A percentile compares a stretch with the other conserved stretches of the same genome.
These are phyloP conservation scores for Ceratobasidium sp. DNA, from an alignment of 1,284 basidiomycete species.

Conservation along the genomic window DNA sequence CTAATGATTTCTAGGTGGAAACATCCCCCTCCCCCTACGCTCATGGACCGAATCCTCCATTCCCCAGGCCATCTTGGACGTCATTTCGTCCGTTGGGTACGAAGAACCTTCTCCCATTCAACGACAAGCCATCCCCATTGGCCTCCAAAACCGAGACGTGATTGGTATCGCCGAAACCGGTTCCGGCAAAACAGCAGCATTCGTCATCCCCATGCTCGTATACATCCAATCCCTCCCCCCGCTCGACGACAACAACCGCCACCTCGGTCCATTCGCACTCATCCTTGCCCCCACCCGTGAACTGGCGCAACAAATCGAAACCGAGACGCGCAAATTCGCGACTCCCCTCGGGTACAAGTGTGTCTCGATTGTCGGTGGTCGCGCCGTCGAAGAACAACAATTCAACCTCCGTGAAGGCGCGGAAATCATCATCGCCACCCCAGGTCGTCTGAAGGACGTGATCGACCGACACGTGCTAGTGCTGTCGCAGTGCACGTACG, in stretches of 20 bases:
- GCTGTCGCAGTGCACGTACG: constrained; percentile 93
- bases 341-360: constrained; percentile 85
- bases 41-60: constrained; percentile 91
- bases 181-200: constrained; percentile 99
- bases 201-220: constrained; percentile 96
- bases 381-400: constrained; percentile 94
- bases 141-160: constrained; percentile 92
- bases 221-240: constrained; percentile 88
- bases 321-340: constrained; percentile 91
- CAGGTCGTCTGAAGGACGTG: constrained; percentile 96
- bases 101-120: constrained; percentile 97
- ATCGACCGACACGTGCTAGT: constrained; percentile 95
- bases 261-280: constrained; percentile 91
- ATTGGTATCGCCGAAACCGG: constrained; percentile 99
- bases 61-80: constrained; percentile 76
- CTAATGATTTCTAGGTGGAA: constrained; percentile 66
- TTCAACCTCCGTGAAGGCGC: constrained; percentile 94
- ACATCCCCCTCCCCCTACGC: constrained; percentile 90
- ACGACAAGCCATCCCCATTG: constrained; percentile 97
- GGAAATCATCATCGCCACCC: constrained; percentile 98
- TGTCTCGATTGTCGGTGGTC: constrained; percentile 98
- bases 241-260: constrained; percentile 88
- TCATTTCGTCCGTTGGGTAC: constrained; percentile 92
- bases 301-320: constrained; percentile 96
- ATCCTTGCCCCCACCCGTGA: constrained; percentile 97